These are phyloP conservation scores for Pilatotrama ljubarskyi DNA, from an alignment of 768 basidiomycete species.

Conservation along the genomic window DNA sequence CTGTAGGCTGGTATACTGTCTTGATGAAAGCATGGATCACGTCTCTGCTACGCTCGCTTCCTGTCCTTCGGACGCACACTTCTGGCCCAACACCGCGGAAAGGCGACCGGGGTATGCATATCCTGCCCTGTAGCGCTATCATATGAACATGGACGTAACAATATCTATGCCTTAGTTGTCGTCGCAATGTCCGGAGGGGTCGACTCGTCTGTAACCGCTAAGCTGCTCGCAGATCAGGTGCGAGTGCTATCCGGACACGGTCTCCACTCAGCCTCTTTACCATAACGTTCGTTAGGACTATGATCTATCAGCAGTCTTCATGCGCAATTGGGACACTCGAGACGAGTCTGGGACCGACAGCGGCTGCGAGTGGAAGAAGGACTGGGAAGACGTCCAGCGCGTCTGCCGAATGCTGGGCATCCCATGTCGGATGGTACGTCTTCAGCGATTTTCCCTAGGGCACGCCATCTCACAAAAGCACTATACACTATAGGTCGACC, in stretches of 20 bases:
- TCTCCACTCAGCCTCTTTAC: not conserved
- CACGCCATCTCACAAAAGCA: not conserved
- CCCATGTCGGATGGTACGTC: conserved; percentile 68
- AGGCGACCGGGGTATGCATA: conserved; percentile 31
- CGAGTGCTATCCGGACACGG: no score
- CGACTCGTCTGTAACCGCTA: conserved; percentile 89
- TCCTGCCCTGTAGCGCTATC: no score
- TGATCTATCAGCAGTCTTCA: conserved; percentile 85
- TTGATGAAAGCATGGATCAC: conserved; percentile 12
- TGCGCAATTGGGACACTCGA: conserved; percentile 94
- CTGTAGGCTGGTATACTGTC: not conserved
- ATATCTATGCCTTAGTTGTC: conserved; percentile 59
- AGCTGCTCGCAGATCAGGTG: conserved; percentile 69
- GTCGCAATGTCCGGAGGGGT: conserved; percentile 96
- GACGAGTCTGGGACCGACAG: conserved; percentile 76
- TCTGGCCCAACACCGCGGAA: conserved; percentile 24
- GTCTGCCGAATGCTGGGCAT: conserved; percentile 76
- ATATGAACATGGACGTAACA: no score
- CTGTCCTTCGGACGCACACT: conserved; percentile 18
- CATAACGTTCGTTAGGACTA: conserved; percentile 52
- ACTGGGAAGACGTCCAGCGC: conserved; percentile 87
- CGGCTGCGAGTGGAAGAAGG: conserved; percentile 96
- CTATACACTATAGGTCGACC: conserved; percentile 58
- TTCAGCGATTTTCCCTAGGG: not conserved
- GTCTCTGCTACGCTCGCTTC: conserved; percentile 13